phyloP scores from a whole-genome alignment of 1,284 basidiomycete genomes.

The Tilletia caries region DNA sequence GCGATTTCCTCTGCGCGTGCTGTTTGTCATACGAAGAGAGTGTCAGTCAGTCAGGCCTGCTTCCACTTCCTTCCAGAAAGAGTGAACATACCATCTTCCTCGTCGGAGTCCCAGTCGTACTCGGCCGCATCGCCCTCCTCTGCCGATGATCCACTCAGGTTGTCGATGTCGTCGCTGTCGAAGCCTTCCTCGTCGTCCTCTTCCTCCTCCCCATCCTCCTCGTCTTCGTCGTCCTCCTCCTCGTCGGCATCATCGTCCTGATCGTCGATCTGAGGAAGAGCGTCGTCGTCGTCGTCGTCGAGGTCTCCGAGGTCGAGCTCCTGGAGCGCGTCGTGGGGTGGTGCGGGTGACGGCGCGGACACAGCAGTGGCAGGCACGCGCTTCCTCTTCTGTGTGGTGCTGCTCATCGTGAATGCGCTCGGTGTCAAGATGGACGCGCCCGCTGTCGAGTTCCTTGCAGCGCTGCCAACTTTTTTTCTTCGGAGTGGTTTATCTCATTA shows the following conservation, averaged over 20 bases:
- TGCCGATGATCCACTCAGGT: conserved; percentile 14
- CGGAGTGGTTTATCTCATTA: too few relatives aligned
- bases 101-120: conserved; percentile 31
- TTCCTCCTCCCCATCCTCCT: conserved; percentile 47
- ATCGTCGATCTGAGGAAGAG: conserved; percentile 58
- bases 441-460: neutral
- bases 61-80: too few relatives aligned
- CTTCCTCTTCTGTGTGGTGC: conserved; percentile 12
- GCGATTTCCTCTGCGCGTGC: conserved; percentile 4
- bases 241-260: conserved; percentile 42
- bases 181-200: conserved; percentile 34
- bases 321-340: conserved; percentile 7
- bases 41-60: too few relatives aligned
- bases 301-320: conserved; percentile 31
- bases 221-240: conserved; percentile 46
- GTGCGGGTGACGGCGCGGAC: neutral
- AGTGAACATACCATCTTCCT: conserved; percentile 27
- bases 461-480: too few relatives aligned
- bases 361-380: too few relatives aligned
- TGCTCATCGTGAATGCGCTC: neutral
- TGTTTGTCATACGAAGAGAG: neutral
- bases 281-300: conserved; percentile 47
- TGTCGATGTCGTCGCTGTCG: conserved; percentile 54
- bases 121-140: conserved; percentile 21
- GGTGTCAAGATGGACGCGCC: neutral